Evolutionary conservation across 208 protist genomes (phyloP), one percentile per base, ranked within the genome.

Genomic region (Plasmodiophora brassicae): DNA sequence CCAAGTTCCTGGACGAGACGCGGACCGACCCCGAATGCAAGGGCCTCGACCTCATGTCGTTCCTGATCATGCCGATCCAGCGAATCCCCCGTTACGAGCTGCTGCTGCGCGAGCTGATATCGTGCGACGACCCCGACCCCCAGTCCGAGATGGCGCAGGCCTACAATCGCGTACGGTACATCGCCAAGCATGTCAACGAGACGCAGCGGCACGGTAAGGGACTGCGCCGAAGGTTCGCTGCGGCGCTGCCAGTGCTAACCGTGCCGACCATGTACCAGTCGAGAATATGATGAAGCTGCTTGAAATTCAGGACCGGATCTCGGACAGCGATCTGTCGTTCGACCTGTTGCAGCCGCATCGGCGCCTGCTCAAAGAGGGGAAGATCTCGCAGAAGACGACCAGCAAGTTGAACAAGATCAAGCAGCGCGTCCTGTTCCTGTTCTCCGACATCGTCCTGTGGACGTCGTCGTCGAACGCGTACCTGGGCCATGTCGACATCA

Each of bases 211-310:
- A 78, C 41, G n/a, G n/a, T n/a, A n/a, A n/a, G n/a, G n/a, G n/a
- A n/a, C n/a, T n/a, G n/a, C n/a, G n/a, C n/a, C n/a, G n/a, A n/a
- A n/a, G n/a, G n/a, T n/a, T n/a, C n/a, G n/a, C n/a, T n/a, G n/a
- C n/a, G n/a, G n/a, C n/a, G n/a, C n/a, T n/a, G n/a, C n/a, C n/a
- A n/a, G n/a, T n/a, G n/a, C n/a, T n/a, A n/a, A n/a, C n/a, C n/a
- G n/a, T n/a, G n/a, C n/a, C n/a, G n/a, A n/a, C n/a, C n/a, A n/a
- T n/a, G n/a, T n/a, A n/a, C n/a, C n/a, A n/a, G 65, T 78, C n/a
- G 65, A 78, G 65, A 78, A 78, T 38, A 78, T 78, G 65, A 5
- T 78, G 65, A 78, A 78, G n/a, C 41, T 78, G n/a, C n/a, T 78
- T 14, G 65, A 78, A 38, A 78, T 78, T 78, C 65, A 78, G n/a